Base-by-base conservation (phyloP, 331 rosid species). In the Pyrus hybrid region DNA sequence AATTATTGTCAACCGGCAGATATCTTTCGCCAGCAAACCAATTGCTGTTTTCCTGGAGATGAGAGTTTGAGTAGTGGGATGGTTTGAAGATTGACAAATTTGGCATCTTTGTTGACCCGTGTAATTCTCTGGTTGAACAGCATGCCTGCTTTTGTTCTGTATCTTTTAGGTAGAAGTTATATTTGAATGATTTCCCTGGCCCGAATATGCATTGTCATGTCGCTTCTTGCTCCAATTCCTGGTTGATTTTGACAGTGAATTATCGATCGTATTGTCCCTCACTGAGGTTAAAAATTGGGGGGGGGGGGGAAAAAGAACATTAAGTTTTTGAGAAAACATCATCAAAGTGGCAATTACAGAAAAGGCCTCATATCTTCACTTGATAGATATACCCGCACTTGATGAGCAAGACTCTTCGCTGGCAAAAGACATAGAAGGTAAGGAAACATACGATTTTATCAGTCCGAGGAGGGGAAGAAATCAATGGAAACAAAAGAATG, bases 391-490 rank as follows among this genome's bases (percentile, higher is more conserved):
- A 91, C 98, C 98, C 63, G 93, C 88, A 70, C 88, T 84, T 84
- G 96, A 80, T 70, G 97, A 83, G 84, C 91, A 82, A 41, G 95
- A 91, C 81, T 93, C 98, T 74, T 88, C 93, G 70, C 98, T 93
- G 97, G 78, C 77, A 82, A 77, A 81, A 51, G 77, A 66, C 43
- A 74, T 65, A 71, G 67, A 60, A 45, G 35, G 49, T 54, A 72
- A 81, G 63, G 68, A 80, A 45, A 62, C 68, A 76, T 26, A 54
- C n/a, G 6, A 76, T 73, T 70, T 71, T 26, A 53, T 26, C 10
- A 72, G 78, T 70, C 61, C 29, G 80, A 78, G 41, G 17, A 2
- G 35, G 17, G 37, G 41, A 56, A 37, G 3, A 69, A 72, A 75
- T 70, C 64, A 33, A 63, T 28, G 28, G 73, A 51, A 49, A 72